These are phyloP conservation scores for Podila epigama DNA, from an alignment of 192 early-diverging fungal species.

Conservation along the genomic window DNA sequence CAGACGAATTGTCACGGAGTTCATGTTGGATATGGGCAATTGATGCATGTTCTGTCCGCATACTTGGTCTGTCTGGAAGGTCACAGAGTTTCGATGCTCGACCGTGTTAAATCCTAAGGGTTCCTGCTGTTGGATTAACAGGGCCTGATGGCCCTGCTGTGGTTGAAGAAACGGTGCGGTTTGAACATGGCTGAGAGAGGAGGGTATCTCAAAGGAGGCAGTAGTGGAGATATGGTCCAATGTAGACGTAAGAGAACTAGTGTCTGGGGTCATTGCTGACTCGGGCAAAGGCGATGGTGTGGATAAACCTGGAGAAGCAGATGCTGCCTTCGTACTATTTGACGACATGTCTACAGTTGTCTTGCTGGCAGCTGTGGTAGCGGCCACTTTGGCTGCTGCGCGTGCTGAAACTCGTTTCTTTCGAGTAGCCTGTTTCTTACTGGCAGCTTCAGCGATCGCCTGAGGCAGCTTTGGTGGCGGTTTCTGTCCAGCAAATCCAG, in stretches of 20 bases:
- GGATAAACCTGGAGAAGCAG: too few species aligned
- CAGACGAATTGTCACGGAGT: constrained; percentile 24
- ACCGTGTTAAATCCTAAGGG: background rate
- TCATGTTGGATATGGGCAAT: background rate
- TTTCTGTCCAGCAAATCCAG: constrained; percentile 44
- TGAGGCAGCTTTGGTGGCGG: constrained; percentile 49
- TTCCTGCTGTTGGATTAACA: background rate
- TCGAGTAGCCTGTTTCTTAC: constrained; percentile 24
- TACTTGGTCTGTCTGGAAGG: background rate
- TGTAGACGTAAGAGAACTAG: background rate
- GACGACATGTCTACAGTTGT: background rate
- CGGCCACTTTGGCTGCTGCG: constrained; percentile 1
- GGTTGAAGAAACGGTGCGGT: background rate
- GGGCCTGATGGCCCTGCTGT: constrained; percentile 5
- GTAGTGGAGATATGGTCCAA: background rate
- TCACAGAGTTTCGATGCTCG: background rate
- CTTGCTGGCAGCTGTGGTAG: background rate
- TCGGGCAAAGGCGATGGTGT: background rate
- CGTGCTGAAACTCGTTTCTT: constrained; percentile 26
- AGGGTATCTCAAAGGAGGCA: constrained; percentile 17
- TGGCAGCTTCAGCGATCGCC: constrained; percentile 38
- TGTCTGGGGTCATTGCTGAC: background rate
- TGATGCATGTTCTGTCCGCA: background rate
- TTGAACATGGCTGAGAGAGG: background rate
- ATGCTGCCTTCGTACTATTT: too few species aligned